Conservation (phyloP, 768 basidiomycete species). For the Serendipita vermifera region DNA sequence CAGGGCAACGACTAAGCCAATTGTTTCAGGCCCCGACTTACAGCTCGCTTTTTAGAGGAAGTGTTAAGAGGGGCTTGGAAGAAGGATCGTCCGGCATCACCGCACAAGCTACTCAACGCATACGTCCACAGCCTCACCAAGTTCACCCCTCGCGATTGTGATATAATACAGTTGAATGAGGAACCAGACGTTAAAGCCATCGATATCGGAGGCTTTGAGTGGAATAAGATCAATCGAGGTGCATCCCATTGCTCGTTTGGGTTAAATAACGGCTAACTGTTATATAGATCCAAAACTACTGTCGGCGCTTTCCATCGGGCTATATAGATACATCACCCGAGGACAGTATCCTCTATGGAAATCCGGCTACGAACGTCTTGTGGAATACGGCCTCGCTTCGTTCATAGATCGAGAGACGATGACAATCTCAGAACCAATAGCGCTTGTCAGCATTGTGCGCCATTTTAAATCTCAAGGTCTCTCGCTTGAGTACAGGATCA, state of each 20-base stretch:
- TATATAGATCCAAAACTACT: not conserved
- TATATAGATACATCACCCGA: not conserved
- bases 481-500: not conserved
- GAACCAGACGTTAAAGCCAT: not conserved
- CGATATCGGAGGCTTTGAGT: not conserved
- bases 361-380: not conserved
- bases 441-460: constrained; percentile 1
- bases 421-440: not conserved
- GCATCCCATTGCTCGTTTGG: not conserved
- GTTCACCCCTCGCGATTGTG: not conserved
- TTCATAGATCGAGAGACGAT: not conserved
- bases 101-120: not conserved
- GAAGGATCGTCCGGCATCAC: not conserved
- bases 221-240: not conserved
- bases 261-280: not conserved
- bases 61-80: not conserved
- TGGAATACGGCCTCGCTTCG: not conserved
- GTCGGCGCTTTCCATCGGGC: not conserved
- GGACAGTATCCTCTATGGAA: not conserved
- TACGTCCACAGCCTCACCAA: not conserved
- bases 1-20: not conserved
- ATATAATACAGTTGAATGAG: not conserved
- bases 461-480: not conserved
- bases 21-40: not conserved
- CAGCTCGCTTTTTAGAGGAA: not conserved